Evolutionary conservation across 2,329 filamentous ascomycete species (phyloP).

Genomic region (Aureobasidium sp.): DNA sequence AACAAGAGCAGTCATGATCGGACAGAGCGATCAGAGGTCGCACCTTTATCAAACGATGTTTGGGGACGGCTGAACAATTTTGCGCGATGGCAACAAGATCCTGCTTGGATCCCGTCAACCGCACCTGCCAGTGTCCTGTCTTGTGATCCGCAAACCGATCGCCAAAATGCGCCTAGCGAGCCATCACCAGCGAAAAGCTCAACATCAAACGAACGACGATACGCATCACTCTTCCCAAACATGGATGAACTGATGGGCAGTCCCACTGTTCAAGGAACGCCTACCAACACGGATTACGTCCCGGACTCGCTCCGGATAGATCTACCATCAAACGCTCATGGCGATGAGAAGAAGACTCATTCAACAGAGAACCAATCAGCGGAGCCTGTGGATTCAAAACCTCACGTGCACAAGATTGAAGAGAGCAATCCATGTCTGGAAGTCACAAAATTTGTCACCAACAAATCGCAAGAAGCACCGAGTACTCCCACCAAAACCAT

Average conservation of each 20-base stretch:
- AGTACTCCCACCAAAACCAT: not conserved
- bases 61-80: slow-evolving; percentile 32
- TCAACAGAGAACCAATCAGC: not conserved
- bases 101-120: slow-evolving; percentile 27
- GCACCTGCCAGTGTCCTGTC: slow-evolving; percentile 25
- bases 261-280: slow-evolving; percentile 9
- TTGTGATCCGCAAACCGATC: not conserved
- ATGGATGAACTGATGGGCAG: slow-evolving; percentile 11
- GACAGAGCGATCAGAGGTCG: not conserved
- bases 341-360: not conserved
- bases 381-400: not conserved
- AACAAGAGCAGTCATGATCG: not conserved
- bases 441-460: not conserved
- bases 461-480: not conserved
- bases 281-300: not conserved
- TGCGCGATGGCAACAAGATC: slow-evolving; percentile 28
- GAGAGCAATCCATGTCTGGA: not conserved
- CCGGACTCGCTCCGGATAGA: not conserved
- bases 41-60: slow-evolving; percentile 18
- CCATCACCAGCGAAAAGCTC: not conserved
- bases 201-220: slow-evolving; percentile 1
- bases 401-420: not conserved
- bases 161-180: slow-evolving; percentile 28
- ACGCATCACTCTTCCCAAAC: slow-evolving; percentile 6
- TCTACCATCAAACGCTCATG: not conserved